Percentiles rank a stretch among this genome's conserved stretches.
These are phyloP conservation scores for Voacanga thouarsii DNA, from an alignment of 257 asterid species.

Conservation along the genomic window DNA sequence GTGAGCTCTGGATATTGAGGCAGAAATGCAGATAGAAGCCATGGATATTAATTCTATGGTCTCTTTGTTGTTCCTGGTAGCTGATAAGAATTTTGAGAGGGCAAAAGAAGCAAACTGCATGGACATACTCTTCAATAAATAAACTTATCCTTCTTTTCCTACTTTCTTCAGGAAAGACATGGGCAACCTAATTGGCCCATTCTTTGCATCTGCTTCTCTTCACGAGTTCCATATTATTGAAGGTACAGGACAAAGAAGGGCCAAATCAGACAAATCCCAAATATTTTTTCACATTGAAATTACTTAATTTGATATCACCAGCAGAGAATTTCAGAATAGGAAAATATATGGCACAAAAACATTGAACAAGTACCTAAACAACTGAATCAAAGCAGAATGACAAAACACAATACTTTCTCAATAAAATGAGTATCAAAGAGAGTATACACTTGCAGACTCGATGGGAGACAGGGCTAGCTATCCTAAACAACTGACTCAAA, in stretches of 20 bases:
- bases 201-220: slow-evolving; percentile 16
- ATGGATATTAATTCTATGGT: slow-evolving; percentile 20
- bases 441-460: not conserved
- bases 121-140: slow-evolving; percentile 27
- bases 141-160: slow-evolving; percentile 46
- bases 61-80: not conserved
- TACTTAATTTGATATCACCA: not conserved
- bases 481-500: not conserved
- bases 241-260: slow-evolving; percentile 6
- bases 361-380: no score
- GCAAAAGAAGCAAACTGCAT: slow-evolving; percentile 27
- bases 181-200: slow-evolving; percentile 24
- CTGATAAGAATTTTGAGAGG: slow-evolving; percentile 4
- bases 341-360: not conserved
- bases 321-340: no score
- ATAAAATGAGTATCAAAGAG: not conserved
- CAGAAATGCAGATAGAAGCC: slow-evolving; percentile 53
- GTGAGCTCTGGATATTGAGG: slow-evolving; percentile 40
- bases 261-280: not conserved
- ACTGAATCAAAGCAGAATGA: no score
- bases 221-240: not conserved
- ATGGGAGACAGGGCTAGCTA: not conserved
- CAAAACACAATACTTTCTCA: not conserved
- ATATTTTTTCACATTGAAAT: not conserved
- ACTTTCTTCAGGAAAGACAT: slow-evolving; percentile 26